Evolutionary conservation across 225 moss, liverwort and hornwort species (phyloP), one percentile per base, ranked within the genome.

Genomic region (Sphagnum tenellum): DNA sequence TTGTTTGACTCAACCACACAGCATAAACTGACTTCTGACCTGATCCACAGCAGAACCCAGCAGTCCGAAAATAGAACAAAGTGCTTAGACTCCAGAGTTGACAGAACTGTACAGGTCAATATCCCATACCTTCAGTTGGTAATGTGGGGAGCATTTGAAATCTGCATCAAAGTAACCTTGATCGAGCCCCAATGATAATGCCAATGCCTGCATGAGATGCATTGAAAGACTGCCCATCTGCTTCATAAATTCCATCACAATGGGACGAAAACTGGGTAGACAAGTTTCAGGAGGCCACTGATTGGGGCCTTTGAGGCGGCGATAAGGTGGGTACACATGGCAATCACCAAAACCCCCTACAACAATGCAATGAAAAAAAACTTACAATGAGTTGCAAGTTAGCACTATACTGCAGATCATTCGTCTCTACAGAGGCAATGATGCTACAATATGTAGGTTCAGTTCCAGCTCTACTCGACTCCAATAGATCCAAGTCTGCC

Each of bases 151-250:
- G 61, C 50, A 13, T 70, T 64, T 72, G 62, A 90, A 90, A 46
- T 77, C 79, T 45, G 90, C 74, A 74, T 88, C 80, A 70, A 90
- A 87, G 72, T 59, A 85, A 59, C 75, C 72, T 29, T 71, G 77
- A 59, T 70, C 67, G 50, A 87, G 72, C 48, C 77, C 80, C 73
- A 90, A 78, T 62, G 88, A 90, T 7, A 76, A 65, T 13, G 87
- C 85, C 62, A 90, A 67, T 13, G 87, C 88, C 69, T 80, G 88
- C 88, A 90, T 77, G 57, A 88, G 76, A 72, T 82, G 82, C 82
- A 90, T 85, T 12, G 85, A 80, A 60, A 79, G 72, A 14, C 47
- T 64, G 49, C 76, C 82, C 88, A 81, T 81, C 59, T 69, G 72
- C 14, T 82, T 62, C 72, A 84, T 72, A 56, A 82, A 88, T 49